Conservation (phyloP, 108 stramenopile genomes). For the Pelagomonas calceolata region DNA sequence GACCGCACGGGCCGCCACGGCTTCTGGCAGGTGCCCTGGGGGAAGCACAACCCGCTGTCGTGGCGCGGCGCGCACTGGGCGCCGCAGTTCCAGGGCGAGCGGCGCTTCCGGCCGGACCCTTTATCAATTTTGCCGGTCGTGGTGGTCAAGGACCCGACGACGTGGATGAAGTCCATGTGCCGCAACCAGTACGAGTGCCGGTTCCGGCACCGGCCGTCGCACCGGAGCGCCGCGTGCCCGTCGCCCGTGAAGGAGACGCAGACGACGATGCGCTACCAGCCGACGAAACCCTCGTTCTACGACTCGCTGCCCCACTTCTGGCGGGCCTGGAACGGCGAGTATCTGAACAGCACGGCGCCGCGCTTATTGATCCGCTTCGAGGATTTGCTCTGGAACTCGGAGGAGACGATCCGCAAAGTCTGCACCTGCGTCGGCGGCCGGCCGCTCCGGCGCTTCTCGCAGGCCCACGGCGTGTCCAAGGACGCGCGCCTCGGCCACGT, state of each 20-base stretch:
- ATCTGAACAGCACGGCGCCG: conserved; percentile 37
- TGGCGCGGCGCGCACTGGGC: conserved; percentile 38
- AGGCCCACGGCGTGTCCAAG: neutral
- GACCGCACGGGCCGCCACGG: neutral
- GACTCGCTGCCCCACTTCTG: conserved; percentile 51
- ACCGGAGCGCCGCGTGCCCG: neutral
- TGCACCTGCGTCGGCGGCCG: conserved; percentile 60
- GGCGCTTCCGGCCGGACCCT: neutral
- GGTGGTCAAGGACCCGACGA: conserved; percentile 63
- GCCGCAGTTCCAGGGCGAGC: conserved; percentile 12
- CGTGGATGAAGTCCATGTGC: conserved; percentile 78
- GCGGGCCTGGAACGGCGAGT: conserved; percentile 56
- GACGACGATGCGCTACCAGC: neutral
- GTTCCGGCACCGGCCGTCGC: neutral
- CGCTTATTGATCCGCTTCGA: conserved; percentile 65
- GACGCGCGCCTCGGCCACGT: neutral
- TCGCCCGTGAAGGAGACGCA: neutral
- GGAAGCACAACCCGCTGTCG: conserved; percentile 60
- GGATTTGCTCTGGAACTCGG: conserved; percentile 61
- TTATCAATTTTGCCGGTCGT: conserved; percentile 48
- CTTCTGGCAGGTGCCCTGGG: conserved; percentile 59
- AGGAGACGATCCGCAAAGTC: conserved; percentile 38
- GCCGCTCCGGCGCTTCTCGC: neutral
- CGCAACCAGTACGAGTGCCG: conserved; percentile 40
- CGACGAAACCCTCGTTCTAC: conserved; percentile 9